Percentiles rank a stretch among this genome's conserved stretches.
These are phyloP conservation scores for Phytophthora aleatoria DNA, from an alignment of 352 stramenopile species.

Conservation along the genomic window DNA sequence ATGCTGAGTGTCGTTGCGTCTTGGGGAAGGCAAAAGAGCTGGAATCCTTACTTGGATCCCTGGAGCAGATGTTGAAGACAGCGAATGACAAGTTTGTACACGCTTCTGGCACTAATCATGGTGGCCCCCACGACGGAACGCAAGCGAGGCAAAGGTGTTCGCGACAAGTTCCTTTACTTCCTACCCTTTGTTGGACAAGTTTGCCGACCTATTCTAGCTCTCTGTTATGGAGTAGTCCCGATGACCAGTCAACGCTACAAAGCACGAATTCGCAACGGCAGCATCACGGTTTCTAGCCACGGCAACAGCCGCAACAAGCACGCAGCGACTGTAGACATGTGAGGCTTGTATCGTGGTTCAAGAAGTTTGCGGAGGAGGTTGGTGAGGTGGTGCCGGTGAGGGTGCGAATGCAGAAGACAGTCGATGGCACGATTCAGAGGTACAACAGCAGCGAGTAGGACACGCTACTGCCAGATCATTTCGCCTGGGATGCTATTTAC, in stretches of 20 bases:
- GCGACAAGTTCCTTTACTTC: conserved; percentile 11
- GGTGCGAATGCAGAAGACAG: too few relatives aligned
- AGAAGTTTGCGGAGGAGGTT: too few relatives aligned
- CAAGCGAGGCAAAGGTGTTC: not conserved
- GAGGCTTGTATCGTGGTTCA: not conserved
- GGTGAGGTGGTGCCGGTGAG: too few relatives aligned
- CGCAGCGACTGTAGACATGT: not conserved
- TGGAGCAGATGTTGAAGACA: not conserved
- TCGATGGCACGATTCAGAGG: too few relatives aligned
- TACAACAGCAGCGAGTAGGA: too few relatives aligned
- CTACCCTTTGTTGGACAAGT: conserved; percentile 8
- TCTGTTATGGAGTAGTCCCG: conserved; percentile 3
- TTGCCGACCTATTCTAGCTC: conserved; percentile 4
- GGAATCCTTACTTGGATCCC: not conserved
- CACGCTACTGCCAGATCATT: too few relatives aligned
- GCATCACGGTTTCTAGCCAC: not conserved
- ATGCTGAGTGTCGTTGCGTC: not conserved
- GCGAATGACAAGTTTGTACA: not conserved
- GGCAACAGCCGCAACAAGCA: conserved; percentile 16
- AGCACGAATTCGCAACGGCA: not conserved
- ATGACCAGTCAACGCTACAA: conserved; percentile 16
- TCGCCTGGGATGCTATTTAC: too few relatives aligned
- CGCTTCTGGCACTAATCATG: not conserved
- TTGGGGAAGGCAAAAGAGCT: not conserved
- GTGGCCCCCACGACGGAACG: too few relatives aligned